Conservation (phyloP, 1,139 yeast species). For the Pichiaceae sp. region DNA sequence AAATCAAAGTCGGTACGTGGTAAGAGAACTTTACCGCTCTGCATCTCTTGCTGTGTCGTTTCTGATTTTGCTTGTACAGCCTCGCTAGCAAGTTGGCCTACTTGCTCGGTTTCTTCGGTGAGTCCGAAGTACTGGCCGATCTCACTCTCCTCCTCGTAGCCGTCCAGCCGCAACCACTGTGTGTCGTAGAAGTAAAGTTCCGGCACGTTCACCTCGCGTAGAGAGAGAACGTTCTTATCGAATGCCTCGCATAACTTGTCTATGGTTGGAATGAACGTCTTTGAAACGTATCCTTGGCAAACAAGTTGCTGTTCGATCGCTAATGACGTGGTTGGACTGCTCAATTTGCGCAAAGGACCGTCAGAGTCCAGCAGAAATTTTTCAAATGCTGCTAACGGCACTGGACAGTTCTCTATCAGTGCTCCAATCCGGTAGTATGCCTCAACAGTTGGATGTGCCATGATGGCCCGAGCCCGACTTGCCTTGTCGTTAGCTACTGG, state of each 20-base stretch:
- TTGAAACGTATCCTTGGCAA: conserved; percentile 52
- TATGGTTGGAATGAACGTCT: conserved; percentile 32
- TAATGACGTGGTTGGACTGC: conserved; percentile 28
- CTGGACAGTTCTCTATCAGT: conserved; percentile 46
- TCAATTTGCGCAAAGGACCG: conserved; percentile 24
- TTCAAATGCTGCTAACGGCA: conserved; percentile 54
- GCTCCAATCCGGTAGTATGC: conserved; percentile 46
- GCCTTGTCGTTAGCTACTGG: conserved; percentile 4
- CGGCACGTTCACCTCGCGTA: conserved; percentile 35
- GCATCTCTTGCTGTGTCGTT: not conserved
- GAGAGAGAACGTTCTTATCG: conserved; percentile 27
- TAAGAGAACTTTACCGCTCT: not conserved
- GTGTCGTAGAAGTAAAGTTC: conserved; percentile 61
- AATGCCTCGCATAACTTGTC: conserved; percentile 27
- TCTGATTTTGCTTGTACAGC: not conserved
- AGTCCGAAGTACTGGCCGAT: conserved; percentile 5
- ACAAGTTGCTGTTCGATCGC: conserved; percentile 59
- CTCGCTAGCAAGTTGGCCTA: conserved; percentile 5
- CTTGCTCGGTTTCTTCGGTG: conserved; percentile 2
- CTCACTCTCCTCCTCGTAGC: conserved; percentile 20
- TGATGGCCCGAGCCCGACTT: conserved; percentile 28
- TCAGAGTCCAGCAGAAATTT: conserved; percentile 50
- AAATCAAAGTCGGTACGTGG: conserved; percentile 1
- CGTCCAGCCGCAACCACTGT: conserved; percentile 52
- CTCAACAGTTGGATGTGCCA: conserved; percentile 45